Evolutionary conservation across 2,329 filamentous ascomycete genomes (phyloP).

Genomic region (Colletotrichum eleusines): DNA sequence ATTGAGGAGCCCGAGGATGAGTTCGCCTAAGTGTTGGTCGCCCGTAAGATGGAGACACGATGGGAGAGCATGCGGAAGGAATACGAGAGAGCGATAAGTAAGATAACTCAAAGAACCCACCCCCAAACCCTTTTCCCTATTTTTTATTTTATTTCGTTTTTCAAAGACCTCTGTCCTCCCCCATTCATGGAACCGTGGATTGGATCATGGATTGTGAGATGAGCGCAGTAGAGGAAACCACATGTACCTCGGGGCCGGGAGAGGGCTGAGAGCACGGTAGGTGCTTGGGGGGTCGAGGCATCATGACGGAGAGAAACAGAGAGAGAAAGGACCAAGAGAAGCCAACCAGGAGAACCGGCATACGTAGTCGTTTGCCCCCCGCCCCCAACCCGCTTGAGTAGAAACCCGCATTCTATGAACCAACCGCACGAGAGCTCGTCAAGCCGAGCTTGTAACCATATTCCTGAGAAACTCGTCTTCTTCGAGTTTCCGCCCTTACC

Average conservation of each 20-base stretch:
- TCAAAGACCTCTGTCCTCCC: not conserved
- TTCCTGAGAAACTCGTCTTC: not conserved
- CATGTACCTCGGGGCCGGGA: not conserved
- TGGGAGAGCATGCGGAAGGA: not conserved
- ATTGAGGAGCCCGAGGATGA: slow-evolving; percentile 72
- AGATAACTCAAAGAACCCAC: not conserved
- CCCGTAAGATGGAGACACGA: not conserved
- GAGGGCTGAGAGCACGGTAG: not conserved
- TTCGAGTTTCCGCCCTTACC: not conserved
- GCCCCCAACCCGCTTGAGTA: slow-evolving; percentile 14
- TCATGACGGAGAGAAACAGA: too few relatives aligned
- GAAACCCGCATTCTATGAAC: slow-evolving; percentile 18
- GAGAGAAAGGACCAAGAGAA: not conserved
- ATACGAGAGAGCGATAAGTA: not conserved
- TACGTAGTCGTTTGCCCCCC: not conserved
- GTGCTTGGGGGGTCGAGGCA: slow-evolving; percentile 2
- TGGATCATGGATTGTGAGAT: not conserved
- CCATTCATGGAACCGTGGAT: not conserved
- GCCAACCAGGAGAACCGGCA: slow-evolving; percentile 14
- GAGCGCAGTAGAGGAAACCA: not conserved
- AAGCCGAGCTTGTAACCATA: too few relatives aligned
- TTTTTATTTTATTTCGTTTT: not conserved
- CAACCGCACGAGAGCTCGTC: too few relatives aligned
- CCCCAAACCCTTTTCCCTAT: not conserved
- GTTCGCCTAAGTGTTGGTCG: slow-evolving; percentile 51